Evolutionary conservation across 2,329 filamentous ascomycete genomes (phyloP), one percentile per base, ranked within the genome.

Genomic region (Aphanoascus verrucosus): DNA sequence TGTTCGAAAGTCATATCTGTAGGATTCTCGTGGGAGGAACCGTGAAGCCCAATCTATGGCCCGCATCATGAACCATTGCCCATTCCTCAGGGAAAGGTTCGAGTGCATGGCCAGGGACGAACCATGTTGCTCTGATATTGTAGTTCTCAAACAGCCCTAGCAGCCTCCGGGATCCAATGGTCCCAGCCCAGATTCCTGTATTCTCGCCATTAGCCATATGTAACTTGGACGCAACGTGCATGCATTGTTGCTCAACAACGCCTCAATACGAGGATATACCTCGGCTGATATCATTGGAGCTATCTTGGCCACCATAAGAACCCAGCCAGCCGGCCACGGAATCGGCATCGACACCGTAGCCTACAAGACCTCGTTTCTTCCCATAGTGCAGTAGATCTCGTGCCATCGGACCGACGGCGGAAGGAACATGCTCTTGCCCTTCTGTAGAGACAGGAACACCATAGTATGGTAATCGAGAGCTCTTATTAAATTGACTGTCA

Each of bases 251-350:
- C n/a, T n/a, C n/a, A n/a, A n/a, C n/a, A n/a, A n/a, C n/a, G n/a
- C n/a, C n/a, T n/a, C n/a, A n/a, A 20, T 19, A 23, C 19, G 34
- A 7, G 9, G 40, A 58, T 59, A 57, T 61, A 79, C 82, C 83
- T 74, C 84, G 75, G 63, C 79, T 84, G 58, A 88, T 87, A 60
- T 88, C 85, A 62, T 77, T 85, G 1, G 79, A 81, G 6, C 78
- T 83, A 63, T 88, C 84, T 65, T 88, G 78, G 37, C 85, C 84
- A 14, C 83, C 83, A 61, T 89, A 88, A 0, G 80, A 85, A 0
- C 85, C 85, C 0, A 88, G 72, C 85, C 85, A 88, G 7, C 85
- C 84, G 1, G 84, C 80, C 1, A 88, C 82, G n/a, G 84, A 84
- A 58, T 88, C 84, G 23, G 88, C 82, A 57, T 88, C 85, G 20